Base-by-base conservation (phyloP, 306 rosid species). In the Astragalus membranaceus region DNA sequence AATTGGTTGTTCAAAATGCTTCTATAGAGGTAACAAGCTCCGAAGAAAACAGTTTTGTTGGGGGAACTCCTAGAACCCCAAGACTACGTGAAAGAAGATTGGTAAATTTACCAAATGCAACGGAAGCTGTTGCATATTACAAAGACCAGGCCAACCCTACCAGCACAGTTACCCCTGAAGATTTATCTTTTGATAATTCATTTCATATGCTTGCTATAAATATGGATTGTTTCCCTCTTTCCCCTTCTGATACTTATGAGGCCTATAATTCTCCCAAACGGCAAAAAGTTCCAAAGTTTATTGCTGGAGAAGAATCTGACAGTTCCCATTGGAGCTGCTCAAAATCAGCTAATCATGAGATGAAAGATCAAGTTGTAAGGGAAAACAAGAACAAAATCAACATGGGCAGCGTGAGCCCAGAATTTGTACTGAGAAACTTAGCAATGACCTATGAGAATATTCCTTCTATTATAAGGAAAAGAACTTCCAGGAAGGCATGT, bases 401-500 rank as follows among this genome's bases (percentile, higher is more conserved):
- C 39, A 15, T 6, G 4, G 63, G 29, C 57, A 8, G 17, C 51
- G 67, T 56, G 55, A 82, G 85, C 69, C 94, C 88, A 9, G 81
- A 74, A 69, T 72, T 75, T 50, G 70, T 72, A 10, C 73, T 84
- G 52, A 80, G 80, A 70, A 83, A 55, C 70, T 75, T 79, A 35
- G 91, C 87, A 66, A 75, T 78, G 88, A 81, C 75, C 36, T 84
- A 81, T 59, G 69, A 75, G 41, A 82, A 84, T 51, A 71, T 64
- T 67, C 91, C 91, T 75, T 86, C 91, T 23, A 88, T 86, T 53
- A 73, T 84, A 56, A 81, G 89, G 78, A 88, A 80, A 76, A 81
- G 83, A 73, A 57, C 76, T 57, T 14, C 75, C 41, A 61, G 64
- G 23, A 81, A 69, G 41, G 9, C 20, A 55, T 44, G 36, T 17